Base-by-base conservation (phyloP, 768 basidiomycete genomes). In the Omphalotus guepiniiformis region DNA sequence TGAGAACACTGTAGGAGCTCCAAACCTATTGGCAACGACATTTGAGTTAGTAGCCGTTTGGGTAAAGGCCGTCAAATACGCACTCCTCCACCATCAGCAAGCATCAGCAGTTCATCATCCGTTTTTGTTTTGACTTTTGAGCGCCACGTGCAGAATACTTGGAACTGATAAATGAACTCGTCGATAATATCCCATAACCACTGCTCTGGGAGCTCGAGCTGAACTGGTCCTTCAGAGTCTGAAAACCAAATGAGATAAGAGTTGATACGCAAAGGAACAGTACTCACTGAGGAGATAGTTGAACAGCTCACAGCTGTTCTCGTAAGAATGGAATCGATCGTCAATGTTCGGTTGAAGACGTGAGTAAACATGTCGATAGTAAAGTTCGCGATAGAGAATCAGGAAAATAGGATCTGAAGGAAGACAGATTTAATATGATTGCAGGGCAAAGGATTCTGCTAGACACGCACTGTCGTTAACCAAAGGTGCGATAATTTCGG, bases 171-270 rank as follows among this genome's bases (percentile, higher is more conserved):
- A 56, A 97, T 95, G 63, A 94, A 94, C 58, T 94, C 93, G 70
- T 95, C 92, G 60, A 95, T 85, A 64, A 94, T 93, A 59, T 95
- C 93, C 92, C 94, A 98, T 6, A 99, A 69, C 95, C 95, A 99
- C 63, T 96, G 93, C 50, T 94, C 91, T 0, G 95, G 95, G 19
- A 99, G 82, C 52, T 94, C 85, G 41, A 98, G 82, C n/a, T 83
- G 67, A 0, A 97, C 93, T 2, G 95, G 95, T 1, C 88, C 90
- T 39, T 96, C 93, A 9, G 93, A 94, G 66, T 98, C 93, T 93
- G 55, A 6, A 23, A 39, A 37, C 39, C 15, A 50, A 25, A 15
- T 26, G 19, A 5, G 26, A 50, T 6, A 35, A 28, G 4, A n/a
- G n/a, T 22, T 28, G 13, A 19, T 3, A 13, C 16, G 21, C 3